Base-by-base conservation (phyloP, 805 yeast species). In the Spathaspora boniae region DNA sequence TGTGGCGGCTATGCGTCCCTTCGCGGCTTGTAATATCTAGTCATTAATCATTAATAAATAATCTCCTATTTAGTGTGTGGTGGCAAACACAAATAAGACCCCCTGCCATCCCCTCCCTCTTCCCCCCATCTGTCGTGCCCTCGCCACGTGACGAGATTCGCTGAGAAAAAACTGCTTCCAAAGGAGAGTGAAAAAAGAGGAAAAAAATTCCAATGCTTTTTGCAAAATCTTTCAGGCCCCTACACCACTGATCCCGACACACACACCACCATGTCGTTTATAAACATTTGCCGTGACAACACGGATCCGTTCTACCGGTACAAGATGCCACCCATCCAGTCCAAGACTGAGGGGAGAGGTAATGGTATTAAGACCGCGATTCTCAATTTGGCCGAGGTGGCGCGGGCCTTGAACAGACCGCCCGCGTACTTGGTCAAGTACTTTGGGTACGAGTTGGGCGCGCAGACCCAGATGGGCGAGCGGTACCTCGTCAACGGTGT, bases 281-380 rank as follows among this genome's bases (percentile, higher is more conserved):
- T 91, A 58, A 91, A 93, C 65, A 91, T 93, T 54, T 82, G 95
- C 65, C 88, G 98, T 73, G 96, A 88, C 57, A 93, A 91, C 72
- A 80, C 84, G 55, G 98, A 93, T 71, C 97, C 97, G 29, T 93
- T 93, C 65, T 93, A 93, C 80, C 96, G 98, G 72, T 93, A 93
- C 68, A 93, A 93, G 72, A 93, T 93, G 98, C 98, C 98, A 58
- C 84, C 94, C 28, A 82, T 93, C 65, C 94, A 86, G 68, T 86
- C 96, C 50, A 93, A 93, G 75, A 86, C 86, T 47, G 98, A 93
- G 70, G 98, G 98, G 64, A 79, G 96, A 61, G 98, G 98, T 71
- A 93, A 93, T 70, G 98, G 98, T 80, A 93, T 93, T 68, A 89
- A 88, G 63, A 93, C 98, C 16, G 94, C 91, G 37, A 82, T 93